phyloP scores from a whole-genome alignment of 2,329 filamentous ascomycete genomes.

The Chaetomiaceae sp. region DNA sequence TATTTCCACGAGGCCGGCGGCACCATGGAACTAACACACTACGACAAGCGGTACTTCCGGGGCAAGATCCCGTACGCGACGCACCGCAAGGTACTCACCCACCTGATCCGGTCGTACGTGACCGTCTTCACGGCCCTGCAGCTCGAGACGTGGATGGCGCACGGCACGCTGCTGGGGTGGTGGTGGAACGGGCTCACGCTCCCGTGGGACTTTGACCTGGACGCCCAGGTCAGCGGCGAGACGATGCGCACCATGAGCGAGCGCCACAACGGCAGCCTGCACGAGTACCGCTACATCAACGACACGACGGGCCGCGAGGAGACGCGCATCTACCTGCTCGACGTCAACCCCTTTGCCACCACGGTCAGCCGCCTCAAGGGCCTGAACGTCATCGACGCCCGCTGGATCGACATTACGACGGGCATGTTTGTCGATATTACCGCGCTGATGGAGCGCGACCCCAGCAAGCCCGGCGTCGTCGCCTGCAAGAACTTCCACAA shows the following conservation, averaged over 20 bases:
- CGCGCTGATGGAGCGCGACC: conserved; percentile 63
- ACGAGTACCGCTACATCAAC: conserved; percentile 49
- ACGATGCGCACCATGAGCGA: conserved; percentile 63
- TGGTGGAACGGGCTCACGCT: conserved; percentile 80
- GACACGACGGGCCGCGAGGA: conserved; percentile 26
- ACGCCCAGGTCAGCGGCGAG: conserved; percentile 67
- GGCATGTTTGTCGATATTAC: conserved; percentile 84
- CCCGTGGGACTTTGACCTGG: conserved; percentile 81
- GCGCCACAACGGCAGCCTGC: conserved; percentile 63
- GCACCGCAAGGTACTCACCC: conserved; percentile 59
- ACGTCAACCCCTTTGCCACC: conserved; percentile 67
- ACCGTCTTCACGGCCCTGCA: conserved; percentile 57
- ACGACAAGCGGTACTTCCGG: conserved; percentile 67
- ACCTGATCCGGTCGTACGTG: conserved; percentile 72
- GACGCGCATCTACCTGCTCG: conserved; percentile 58
- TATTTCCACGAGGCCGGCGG: conserved; percentile 64
- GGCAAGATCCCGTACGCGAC: conserved; percentile 59
- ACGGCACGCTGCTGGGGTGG: conserved; percentile 80
- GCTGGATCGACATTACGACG: conserved; percentile 73
- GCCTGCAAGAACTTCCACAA: conserved; percentile 76
- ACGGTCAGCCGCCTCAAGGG: conserved; percentile 61
- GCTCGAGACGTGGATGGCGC: conserved; percentile 80
- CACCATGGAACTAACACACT: conserved; percentile 61
- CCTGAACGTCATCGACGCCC: conserved; percentile 74
- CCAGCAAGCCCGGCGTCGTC: conserved; percentile 59